Conservation (phyloP, 2,329 filamentous ascomycete species). For the Penicillium sp. region DNA sequence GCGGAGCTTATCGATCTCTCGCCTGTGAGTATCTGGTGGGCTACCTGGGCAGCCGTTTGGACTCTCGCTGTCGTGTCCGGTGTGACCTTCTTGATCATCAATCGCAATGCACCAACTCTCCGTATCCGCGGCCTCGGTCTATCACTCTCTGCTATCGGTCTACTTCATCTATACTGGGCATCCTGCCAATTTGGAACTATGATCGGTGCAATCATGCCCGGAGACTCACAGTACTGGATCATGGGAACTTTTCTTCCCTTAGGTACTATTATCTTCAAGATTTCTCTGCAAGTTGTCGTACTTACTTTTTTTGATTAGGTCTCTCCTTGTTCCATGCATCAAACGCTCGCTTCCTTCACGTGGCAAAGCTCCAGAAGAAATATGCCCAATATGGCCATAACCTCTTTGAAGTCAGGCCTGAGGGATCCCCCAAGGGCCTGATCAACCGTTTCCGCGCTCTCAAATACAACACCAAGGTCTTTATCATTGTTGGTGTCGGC, state of each 20-base stretch:
- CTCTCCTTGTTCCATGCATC: conserved; percentile 67
- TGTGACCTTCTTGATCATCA: conserved; percentile 31
- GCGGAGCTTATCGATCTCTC: conserved; percentile 18
- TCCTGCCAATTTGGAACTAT: conserved; percentile 37
- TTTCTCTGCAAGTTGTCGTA: neutral
- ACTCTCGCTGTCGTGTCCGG: conserved; percentile 30
- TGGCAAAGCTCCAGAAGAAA: conserved; percentile 56
- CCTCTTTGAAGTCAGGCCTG: neutral
- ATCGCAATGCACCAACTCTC: conserved; percentile 36
- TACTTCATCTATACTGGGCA: conserved; percentile 41
- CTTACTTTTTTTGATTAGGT: conserved; percentile 33
- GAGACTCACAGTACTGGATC: conserved; percentile 64
- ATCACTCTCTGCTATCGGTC: conserved; percentile 34
- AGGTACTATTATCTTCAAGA: neutral
- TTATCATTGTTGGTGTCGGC: conserved; percentile 50
- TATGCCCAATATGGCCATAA: conserved; percentile 30
- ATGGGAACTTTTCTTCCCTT: conserved; percentile 65
- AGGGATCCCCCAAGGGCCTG: conserved; percentile 13
- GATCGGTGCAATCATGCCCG: conserved; percentile 44
- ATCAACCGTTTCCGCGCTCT: conserved; percentile 16
- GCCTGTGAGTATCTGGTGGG: conserved; percentile 30
- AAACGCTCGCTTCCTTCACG: conserved; percentile 61
- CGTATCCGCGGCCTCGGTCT: conserved; percentile 40
- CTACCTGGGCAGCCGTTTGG: conserved; percentile 31
- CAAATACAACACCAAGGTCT: conserved; percentile 22